These are phyloP conservation scores for Pythium periplocum DNA, from an alignment of 352 stramenopile species.

Conservation along the genomic window DNA sequence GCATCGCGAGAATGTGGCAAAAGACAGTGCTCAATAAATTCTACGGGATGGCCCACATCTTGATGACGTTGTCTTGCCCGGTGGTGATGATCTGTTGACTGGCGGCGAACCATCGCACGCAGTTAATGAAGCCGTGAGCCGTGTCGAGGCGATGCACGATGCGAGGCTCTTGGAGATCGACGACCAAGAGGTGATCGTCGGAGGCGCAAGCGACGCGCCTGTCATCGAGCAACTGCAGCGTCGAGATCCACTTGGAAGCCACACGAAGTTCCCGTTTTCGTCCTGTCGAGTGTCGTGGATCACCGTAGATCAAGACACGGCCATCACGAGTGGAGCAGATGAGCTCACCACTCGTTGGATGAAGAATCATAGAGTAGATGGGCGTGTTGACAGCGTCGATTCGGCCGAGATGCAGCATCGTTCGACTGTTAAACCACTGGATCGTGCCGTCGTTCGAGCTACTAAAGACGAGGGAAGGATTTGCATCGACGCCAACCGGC, in stretches of 20 bases:
- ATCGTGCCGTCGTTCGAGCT: slow-evolving; percentile 75
- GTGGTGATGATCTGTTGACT: slow-evolving; percentile 30
- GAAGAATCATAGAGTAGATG: slow-evolving; percentile 41
- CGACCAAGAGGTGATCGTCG: slow-evolving; percentile 52
- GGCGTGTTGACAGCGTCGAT: slow-evolving; percentile 40
- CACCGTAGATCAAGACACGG: slow-evolving; percentile 38
- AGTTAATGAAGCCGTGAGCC: slow-evolving; percentile 60
- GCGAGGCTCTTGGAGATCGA: slow-evolving; percentile 33
- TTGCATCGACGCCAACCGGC: neutral
- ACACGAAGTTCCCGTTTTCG: slow-evolving; percentile 33
- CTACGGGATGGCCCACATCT: slow-evolving; percentile 50
- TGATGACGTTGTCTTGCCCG: slow-evolving; percentile 70
- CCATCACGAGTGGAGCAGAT: slow-evolving; percentile 67
- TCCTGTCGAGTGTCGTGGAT: slow-evolving; percentile 13
- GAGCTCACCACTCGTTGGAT: slow-evolving; percentile 24
- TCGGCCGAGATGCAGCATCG: slow-evolving; percentile 34
- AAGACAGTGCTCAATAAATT: slow-evolving; percentile 1
- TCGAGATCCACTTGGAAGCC: slow-evolving; percentile 54
- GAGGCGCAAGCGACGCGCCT: slow-evolving; percentile 43
- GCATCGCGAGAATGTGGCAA: slow-evolving; percentile 38
- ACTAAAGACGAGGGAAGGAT: slow-evolving; percentile 32
- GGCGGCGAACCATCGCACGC: slow-evolving; percentile 38
- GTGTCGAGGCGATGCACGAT: slow-evolving; percentile 38
- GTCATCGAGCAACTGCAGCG: slow-evolving; percentile 36
- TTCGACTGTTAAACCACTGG: slow-evolving; percentile 50